Evolutionary conservation across 148 eudicot species (phyloP).

Genomic region (Heliamphora exappendiculata): DNA sequence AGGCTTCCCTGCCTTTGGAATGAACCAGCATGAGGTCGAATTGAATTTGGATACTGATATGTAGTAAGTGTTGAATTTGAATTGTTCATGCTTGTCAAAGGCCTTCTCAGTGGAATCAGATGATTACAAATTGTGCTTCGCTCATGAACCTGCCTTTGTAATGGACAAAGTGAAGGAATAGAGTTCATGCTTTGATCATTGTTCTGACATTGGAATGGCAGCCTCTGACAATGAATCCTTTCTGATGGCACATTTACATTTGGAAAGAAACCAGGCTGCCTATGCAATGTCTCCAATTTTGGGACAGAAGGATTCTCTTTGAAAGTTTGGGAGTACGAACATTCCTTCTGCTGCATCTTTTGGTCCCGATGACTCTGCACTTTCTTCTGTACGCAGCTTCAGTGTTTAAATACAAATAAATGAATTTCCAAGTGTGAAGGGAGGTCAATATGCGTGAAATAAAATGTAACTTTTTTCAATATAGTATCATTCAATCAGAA

Average conservation of each 20-base stretch:
- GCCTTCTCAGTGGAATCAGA: conserved; percentile 10
- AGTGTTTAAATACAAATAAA: not conserved
- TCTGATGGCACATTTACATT: conserved; percentile 9
- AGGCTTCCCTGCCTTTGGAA: not conserved
- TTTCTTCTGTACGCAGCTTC: not conserved
- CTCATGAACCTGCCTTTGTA: conserved; percentile 1
- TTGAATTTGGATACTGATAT: not conserved
- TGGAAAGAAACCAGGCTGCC: not conserved
- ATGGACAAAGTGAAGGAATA: not conserved
- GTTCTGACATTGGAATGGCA: not conserved
- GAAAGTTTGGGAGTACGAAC: not conserved
- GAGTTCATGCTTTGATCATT: not conserved
- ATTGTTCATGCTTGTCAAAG: conserved; percentile 9
- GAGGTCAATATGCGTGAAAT: not conserved
- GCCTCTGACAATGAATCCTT: conserved; percentile 8
- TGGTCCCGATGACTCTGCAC: not conserved
- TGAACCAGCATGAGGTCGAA: not conserved
- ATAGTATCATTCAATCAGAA: too few species aligned
- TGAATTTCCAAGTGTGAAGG: not conserved
- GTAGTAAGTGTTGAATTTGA: not conserved
- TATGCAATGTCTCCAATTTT: not conserved
- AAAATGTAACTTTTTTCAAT: not conserved
- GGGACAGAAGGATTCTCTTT: conserved; percentile 6
- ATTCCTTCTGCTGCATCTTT: conserved; percentile 5
- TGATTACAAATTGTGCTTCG: not conserved